These are phyloP conservation scores for Actinomucor elegans DNA, from an alignment of 371 early-diverging fungal species.

Conservation along the genomic window DNA sequence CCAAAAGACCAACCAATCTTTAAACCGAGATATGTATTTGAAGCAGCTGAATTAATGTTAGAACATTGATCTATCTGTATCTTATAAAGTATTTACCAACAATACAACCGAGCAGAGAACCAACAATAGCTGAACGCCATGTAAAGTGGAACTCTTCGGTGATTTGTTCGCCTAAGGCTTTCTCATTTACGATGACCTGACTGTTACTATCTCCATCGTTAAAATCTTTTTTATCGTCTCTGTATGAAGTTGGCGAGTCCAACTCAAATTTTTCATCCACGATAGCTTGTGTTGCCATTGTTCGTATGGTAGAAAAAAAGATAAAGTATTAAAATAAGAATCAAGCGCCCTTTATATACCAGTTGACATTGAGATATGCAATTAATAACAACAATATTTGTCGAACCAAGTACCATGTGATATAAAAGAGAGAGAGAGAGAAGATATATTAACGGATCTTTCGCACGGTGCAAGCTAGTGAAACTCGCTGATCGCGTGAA, in stretches of 20 bases:
- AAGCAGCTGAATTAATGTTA: slow-evolving; percentile 51
- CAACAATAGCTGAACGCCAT: slow-evolving; percentile 68
- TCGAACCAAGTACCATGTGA: too few relatives aligned
- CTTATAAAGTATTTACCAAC: slow-evolving; percentile 36
- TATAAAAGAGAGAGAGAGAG: too few relatives aligned
- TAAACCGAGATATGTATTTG: slow-evolving; percentile 73
- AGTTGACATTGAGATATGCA: not conserved
- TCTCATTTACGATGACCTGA: too few relatives aligned
- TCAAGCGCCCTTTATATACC: not conserved
- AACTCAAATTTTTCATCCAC: slow-evolving; percentile 13
- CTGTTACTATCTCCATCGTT: slow-evolving; percentile 2
- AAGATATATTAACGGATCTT: too few relatives aligned
- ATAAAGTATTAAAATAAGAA: not conserved
- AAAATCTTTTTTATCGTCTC: slow-evolving; percentile 10
- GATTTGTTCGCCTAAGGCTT: too few relatives aligned
- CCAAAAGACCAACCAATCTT: slow-evolving; percentile 76
- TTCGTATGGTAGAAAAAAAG: not conserved
- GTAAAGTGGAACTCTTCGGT: slow-evolving; percentile 53
- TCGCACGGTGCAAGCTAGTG: not conserved
- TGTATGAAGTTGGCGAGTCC: slow-evolving; percentile 7
- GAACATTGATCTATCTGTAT: not conserved
- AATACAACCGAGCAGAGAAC: slow-evolving; percentile 67
- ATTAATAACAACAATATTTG: too few relatives aligned
- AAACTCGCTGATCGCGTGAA: not conserved
- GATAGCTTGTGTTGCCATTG: slow-evolving; percentile 3